Conservation (phyloP, 805 yeast species). For the Yamadazyma ubonensis region DNA sequence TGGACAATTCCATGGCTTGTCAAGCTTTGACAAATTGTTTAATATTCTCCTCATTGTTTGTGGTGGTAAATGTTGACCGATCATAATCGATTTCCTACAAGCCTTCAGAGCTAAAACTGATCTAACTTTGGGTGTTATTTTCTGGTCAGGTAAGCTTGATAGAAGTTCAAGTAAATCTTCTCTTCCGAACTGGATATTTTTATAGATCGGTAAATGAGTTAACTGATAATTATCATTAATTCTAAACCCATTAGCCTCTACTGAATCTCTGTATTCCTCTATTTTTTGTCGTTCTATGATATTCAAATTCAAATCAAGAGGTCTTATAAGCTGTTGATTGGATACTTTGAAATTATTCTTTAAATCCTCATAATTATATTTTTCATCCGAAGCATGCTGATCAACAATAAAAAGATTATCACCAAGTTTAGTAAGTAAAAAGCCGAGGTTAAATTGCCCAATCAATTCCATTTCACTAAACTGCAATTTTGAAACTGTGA, state of each 20-base stretch:
- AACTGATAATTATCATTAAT: slow-evolving; percentile 50
- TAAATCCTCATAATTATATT: slow-evolving; percentile 75
- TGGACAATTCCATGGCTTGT: slow-evolving; percentile 96
- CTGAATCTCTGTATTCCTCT: slow-evolving; percentile 54
- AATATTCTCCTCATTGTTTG: slow-evolving; percentile 70
- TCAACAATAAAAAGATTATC: slow-evolving; percentile 81
- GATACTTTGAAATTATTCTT: slow-evolving; percentile 51
- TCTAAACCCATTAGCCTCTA: slow-evolving; percentile 77
- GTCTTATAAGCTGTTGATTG: slow-evolving; percentile 65
- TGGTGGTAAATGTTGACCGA: slow-evolving; percentile 67
- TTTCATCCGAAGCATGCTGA: slow-evolving; percentile 98
- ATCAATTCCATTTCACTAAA: slow-evolving; percentile 73
- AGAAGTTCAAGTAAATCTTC: slow-evolving; percentile 77
- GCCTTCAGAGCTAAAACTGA: slow-evolving; percentile 93
- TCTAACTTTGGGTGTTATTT: slow-evolving; percentile 60
- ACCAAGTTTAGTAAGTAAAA: slow-evolving; percentile 67
- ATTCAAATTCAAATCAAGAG: slow-evolving; percentile 62
- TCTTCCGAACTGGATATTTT: slow-evolving; percentile 61
- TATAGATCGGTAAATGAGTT: slow-evolving; percentile 69
- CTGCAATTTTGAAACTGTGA: slow-evolving; percentile 63
- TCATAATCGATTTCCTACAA: slow-evolving; percentile 91
- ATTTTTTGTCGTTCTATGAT: slow-evolving; percentile 77
- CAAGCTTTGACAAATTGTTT: slow-evolving; percentile 61
- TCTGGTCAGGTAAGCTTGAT: slow-evolving; percentile 29
- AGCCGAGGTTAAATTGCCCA: slow-evolving; percentile 96